Evolutionary conservation across 2,329 filamentous ascomycete species (phyloP).

Genomic region (Ophiocordyceps camponoti-saundersi): DNA sequence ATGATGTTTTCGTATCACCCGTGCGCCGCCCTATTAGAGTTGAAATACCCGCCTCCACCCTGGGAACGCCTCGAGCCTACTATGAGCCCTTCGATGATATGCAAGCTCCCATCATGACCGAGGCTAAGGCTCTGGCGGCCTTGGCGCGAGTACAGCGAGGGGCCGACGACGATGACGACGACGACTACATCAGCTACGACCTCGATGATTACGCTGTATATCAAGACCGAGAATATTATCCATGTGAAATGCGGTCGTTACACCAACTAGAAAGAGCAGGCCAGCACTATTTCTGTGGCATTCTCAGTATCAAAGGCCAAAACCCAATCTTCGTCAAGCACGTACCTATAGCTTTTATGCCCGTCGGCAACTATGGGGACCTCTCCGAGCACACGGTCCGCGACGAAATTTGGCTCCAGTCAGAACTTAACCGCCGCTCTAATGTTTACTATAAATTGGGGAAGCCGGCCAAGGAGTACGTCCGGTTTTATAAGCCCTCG

Average conservation of each 20-base stretch:
- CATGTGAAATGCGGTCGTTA: conserved; percentile 35
- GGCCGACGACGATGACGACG: neutral
- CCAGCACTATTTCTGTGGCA: conserved; percentile 41
- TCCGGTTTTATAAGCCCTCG: conserved; percentile 43
- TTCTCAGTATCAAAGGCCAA: conserved; percentile 30
- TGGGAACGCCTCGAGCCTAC: conserved; percentile 12
- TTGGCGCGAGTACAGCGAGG: conserved; percentile 3
- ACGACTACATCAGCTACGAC: conserved; percentile 27
- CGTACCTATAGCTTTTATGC: conserved; percentile 39
- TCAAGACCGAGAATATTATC: conserved; percentile 16
- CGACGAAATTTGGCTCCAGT: conserved; percentile 47
- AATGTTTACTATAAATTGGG: conserved; percentile 47
- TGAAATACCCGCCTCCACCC: conserved; percentile 10
- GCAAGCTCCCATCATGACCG: conserved; percentile 6
- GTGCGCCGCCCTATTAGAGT: conserved; percentile 3
- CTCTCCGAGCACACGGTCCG: conserved; percentile 26
- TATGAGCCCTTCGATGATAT: conserved; percentile 15
- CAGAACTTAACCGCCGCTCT: conserved; percentile 20
- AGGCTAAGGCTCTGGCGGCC: conserved; percentile 4
- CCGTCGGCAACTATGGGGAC: conserved; percentile 48
- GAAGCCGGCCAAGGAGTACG: conserved; percentile 41
- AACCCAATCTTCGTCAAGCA: conserved; percentile 31
- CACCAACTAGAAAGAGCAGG: conserved; percentile 28
- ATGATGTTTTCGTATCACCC: neutral
- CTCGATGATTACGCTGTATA: conserved; percentile 45